phyloP scores from a whole-genome alignment of 2,329 filamentous ascomycete species.

The Fulvia fulva region DNA sequence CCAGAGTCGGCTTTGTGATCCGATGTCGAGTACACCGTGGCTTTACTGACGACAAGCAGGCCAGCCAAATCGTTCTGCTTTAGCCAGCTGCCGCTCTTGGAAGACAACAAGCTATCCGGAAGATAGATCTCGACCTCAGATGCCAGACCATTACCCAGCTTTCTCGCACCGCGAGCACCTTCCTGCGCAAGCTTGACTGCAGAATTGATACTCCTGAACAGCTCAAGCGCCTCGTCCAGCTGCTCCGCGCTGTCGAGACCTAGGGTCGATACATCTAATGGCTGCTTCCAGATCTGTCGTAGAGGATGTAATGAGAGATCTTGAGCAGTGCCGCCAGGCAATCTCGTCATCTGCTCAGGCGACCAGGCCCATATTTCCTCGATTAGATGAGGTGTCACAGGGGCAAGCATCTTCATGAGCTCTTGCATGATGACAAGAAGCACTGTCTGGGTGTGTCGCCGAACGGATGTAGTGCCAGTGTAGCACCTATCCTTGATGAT shows the following conservation, averaged over 20 bases:
- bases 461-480: constrained; percentile 67
- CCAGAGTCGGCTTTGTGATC: constrained; percentile 5
- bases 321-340: neutral
- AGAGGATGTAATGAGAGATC: constrained; percentile 24
- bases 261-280: constrained; percentile 14
- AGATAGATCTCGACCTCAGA: constrained; percentile 60
- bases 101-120: constrained; percentile 6
- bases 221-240: constrained; percentile 46
- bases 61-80: constrained; percentile 35
- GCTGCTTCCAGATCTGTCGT: constrained; percentile 22
- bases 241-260: constrained; percentile 20
- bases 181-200: constrained; percentile 76
- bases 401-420: constrained; percentile 72
- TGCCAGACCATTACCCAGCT: constrained; percentile 76
- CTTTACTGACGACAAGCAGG: constrained; percentile 42
- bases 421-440: constrained; percentile 63
- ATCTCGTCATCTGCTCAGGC: constrained; percentile 43
- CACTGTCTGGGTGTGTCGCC: constrained; percentile 54
- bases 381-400: constrained; percentile 76
- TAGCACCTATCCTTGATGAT: constrained; percentile 88
- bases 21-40: constrained; percentile 21
- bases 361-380: constrained; percentile 83
- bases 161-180: constrained; percentile 64
- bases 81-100: constrained; percentile 15
- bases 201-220: constrained; percentile 50